Evolutionary conservation across 202 grass and related monocot genomes (phyloP), one percentile per base, ranked within the genome.

Genomic region (Setaria italica): DNA sequence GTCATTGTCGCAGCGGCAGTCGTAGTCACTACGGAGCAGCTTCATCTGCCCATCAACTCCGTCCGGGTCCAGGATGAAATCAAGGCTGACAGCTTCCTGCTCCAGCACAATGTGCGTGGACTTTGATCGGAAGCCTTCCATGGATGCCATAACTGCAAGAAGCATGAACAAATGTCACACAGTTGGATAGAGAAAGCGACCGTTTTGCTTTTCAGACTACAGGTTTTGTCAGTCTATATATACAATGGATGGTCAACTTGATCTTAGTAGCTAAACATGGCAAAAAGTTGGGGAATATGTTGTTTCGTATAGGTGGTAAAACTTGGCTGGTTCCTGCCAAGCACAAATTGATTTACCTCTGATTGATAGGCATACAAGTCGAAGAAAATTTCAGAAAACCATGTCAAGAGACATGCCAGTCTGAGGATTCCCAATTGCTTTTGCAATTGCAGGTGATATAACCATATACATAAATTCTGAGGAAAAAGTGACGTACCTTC

Each of bases 41-140:
- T 82, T 59, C 37, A 32, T 67, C 21, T 76, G 72, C 32, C 8
- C 62, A 21, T 34, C 9, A 8, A 54, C n/a, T 86, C 62, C 9
- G 7, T 91, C 77, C 41, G 79, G 96, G 39, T 82, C 91, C 65
- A 98, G 45, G 76, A 98, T 94, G 88, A 98, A 98, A 86, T 98
- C 96, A 77, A 98, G 77, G 46, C 55, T 92, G 55, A 76, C 77
- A 0, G 84, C 86, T 76, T 85, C 81, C n/a, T 86, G 78, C 34
- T 79, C 90, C 39, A 94, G 51, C 56, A 90, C 47, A 79, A 95
- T 90, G 8, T n/a, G 80, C 37, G 96, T 98, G 69, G 70, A 50
- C 83, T 94, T 98, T 66, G 82, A 55, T 59, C 42, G 76, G 82
- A 91, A 95, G 78, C 93, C 96, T 53, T 87, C 79, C 88, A 95